Base-by-base conservation (phyloP, 495 filamentous ascomycete genomes). In the Talaromyces liani region DNA sequence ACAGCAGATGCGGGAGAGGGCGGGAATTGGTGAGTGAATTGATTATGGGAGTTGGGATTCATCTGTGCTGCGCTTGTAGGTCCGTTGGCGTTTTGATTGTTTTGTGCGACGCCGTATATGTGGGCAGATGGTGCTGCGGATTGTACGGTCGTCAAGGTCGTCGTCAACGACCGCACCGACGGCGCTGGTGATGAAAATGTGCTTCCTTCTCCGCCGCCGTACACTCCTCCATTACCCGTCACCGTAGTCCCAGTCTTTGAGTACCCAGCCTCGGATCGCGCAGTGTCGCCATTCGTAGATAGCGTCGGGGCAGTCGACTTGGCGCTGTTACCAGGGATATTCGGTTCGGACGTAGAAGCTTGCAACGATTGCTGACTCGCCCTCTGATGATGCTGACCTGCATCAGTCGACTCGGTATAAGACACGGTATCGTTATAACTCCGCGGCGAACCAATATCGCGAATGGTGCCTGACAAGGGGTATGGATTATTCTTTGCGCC, bases 121-220 rank as follows among this genome's bases (percentile, higher is more conserved):
- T 86, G 81, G 49, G 81, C 82, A 47, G 91, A 91, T 1, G 88
- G 86, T 12, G 88, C 86, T 33, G 87, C 79, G 4, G 94, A 98
- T 72, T 98, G 94, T 56, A 98, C 93, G 0, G 94, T 98, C 0
- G 94, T 98, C 58, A 98, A 82, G 4, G 94, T 98, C 0, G 94
- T 98, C 1, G 94, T 92, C 57, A 98, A 80, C 1, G 93, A 97
- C 60, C 89, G 91, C 27, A 94, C 87, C 4, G 93, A 97, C 3
- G 92, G 93, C 9, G 91, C 88, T 4, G 93, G 94, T 0, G 94
- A 97, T 6, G 93, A 97, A 72, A 97, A 98, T 8, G 90, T 94
- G 82, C 91, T 93, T 68, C 83, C 82, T 67, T 79, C 91, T 18
- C 88, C 89, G 60, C 90, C 91, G 54, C 85, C 82, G 49, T 81